Evolutionary conservation across 164 flowering plant species (phyloP), one percentile per base, ranked within the genome.

Genomic region (Chimonanthus salicifolius): DNA sequence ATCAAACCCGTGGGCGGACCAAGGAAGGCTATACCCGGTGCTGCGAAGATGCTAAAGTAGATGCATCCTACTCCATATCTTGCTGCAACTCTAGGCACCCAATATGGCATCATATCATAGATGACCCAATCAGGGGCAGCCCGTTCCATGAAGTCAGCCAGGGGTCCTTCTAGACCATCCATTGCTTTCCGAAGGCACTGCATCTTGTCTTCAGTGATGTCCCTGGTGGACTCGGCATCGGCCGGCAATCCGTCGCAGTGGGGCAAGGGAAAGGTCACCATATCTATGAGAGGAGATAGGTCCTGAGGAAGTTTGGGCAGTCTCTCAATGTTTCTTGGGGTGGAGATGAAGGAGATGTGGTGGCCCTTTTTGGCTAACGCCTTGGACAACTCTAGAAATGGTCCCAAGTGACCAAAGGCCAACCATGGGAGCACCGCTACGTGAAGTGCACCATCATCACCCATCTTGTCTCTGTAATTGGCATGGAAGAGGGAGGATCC

Each of bases 371-470:
- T 78, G 50, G 88, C 88, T 69, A 89, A 67, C 76, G 4, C 5
- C 48, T 74, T 79, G 78, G 93, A 73, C 54, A 88, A 84, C 49
- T 77, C 74, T 9, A 84, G 51, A 70, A 81, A 88, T 5, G 93
- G 90, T 44, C 79, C 79, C 51, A 86, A 65, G 74, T 89, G 93
- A 33, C 93, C 93, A 64, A 85, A 75, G 70, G 91, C 91, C 18
- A 89, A 78, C 88, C 90, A 88, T 75, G 91, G 93, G 62, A 89
- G 83, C 82, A 89, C 64, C 4, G 72, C 89, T 8, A 87, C 64
- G 78, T 65, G 68, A 6, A 65, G 43, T 43, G 2, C 44, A 0
- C 2, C 48, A 21, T 3, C 47, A 9, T 44, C 68, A 21, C 33
- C 33, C 33, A 21, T 21, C 33, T 21, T 21, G 33, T 21, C 33